These are phyloP conservation scores for Vigna nakashimae DNA, from an alignment of 306 rosid species.

Conservation along the genomic window DNA sequence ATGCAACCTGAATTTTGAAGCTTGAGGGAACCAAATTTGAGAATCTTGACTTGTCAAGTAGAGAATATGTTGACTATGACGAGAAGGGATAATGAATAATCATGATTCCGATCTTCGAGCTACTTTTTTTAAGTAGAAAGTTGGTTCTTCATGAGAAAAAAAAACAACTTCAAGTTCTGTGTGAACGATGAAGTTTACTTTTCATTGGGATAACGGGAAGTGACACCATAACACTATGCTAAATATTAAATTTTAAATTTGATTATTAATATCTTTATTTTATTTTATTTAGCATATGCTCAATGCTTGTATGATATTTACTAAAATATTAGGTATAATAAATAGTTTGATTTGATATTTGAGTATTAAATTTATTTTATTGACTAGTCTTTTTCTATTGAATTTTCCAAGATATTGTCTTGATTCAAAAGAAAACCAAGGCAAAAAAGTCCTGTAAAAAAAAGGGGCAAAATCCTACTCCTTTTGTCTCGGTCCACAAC, in stretches of 20 bases:
- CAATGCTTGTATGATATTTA: no score
- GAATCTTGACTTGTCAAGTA: slow-evolving; percentile 75
- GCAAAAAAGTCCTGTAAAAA: no score
- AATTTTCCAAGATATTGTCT: no score
- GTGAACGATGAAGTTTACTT: slow-evolving; percentile 26
- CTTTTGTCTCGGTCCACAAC: no score
- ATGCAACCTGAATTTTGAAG: slow-evolving; percentile 50
- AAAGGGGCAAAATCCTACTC: no score
- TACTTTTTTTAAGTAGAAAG: slow-evolving; percentile 63
- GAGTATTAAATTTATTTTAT: no score
- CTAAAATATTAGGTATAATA: no score
- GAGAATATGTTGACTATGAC: slow-evolving; percentile 78
- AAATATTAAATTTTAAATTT: background rate
- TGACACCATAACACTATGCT: no score
- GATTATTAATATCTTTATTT: background rate
- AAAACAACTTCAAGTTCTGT: slow-evolving; percentile 6
- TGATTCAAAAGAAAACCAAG: no score
- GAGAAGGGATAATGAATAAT: slow-evolving; percentile 92
- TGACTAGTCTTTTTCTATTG: no score
- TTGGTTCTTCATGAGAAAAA: background rate
- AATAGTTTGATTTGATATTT: no score
- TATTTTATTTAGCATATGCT: background rate
- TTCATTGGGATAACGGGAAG: no score
- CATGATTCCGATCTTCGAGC: slow-evolving; percentile 75
- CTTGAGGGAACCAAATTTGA: slow-evolving; percentile 77